A percentile compares a stretch with the other conserved stretches of the same genome.
Conservation (phyloP, 768 basidiomycete genomes). For the Hortiboletus campestris region DNA sequence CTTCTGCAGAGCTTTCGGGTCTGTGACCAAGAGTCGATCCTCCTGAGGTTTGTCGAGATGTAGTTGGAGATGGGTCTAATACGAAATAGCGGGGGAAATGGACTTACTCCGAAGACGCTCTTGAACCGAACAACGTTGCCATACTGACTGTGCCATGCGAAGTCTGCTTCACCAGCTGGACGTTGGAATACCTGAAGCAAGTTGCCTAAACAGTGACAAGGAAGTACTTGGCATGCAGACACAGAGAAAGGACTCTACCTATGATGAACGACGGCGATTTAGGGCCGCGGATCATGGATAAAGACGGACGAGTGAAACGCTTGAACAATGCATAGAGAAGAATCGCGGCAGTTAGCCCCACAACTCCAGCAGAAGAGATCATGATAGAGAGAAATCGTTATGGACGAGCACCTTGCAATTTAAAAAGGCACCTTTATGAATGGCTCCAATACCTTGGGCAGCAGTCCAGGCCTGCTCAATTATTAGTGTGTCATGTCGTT, state of each 20-base stretch:
- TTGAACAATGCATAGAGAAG: not conserved
- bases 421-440: too few species aligned
- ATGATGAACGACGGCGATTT: constrained; percentile 14
- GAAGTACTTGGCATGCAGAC: constrained; percentile 3
- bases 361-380: not conserved
- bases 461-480: too few species aligned
- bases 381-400: not conserved
- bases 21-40: constrained; percentile 43
- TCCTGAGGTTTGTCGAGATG: constrained; percentile 30
- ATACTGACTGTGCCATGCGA: constrained; percentile 30
- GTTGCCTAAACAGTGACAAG: constrained; percentile 21
- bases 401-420: not conserved
- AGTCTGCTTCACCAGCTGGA: constrained; percentile 27
- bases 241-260: constrained; percentile 2
- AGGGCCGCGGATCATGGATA: constrained; percentile 15
- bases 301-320: not conserved
- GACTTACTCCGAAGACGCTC: constrained; percentile 22
- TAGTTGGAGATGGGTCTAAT: constrained; percentile 1
- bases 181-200: constrained; percentile 23
- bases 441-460: too few species aligned
- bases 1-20: constrained; percentile 42
- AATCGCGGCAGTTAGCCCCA: not conserved
- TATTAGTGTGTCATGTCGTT: too few species aligned
- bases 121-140: constrained; percentile 26
- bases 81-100: not conserved